phyloP scores from a whole-genome alignment of 169 alveolate species.

The Plasmodium coatneyi region DNA sequence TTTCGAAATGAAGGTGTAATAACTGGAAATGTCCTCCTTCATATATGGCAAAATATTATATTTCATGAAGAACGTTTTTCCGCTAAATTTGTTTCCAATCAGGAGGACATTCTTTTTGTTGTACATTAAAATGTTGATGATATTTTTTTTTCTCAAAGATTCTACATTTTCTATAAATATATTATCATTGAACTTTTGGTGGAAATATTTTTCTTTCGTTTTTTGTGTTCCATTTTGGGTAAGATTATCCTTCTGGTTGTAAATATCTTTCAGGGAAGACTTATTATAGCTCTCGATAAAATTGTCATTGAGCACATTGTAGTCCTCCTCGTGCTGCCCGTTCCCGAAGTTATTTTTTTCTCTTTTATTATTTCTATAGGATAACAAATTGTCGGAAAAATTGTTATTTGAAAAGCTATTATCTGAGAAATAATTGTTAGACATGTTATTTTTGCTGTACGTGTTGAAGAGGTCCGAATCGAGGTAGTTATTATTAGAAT shows the following conservation, averaged over 20 bases:
- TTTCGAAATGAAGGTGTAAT: conserved; percentile 66
- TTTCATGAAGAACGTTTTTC: conserved; percentile 75
- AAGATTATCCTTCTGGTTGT: conserved; percentile 30
- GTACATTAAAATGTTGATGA: conserved; percentile 61
- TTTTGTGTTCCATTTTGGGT: conserved; percentile 25
- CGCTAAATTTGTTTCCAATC: conserved; percentile 71
- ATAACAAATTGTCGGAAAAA: conserved; percentile 18
- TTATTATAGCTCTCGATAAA: conserved; percentile 45
- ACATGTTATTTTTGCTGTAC: conserved; percentile 38
- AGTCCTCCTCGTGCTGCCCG: neutral
- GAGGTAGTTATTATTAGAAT: conserved; percentile 25
- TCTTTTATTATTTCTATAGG: conserved; percentile 49
- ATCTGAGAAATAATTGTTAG: conserved; percentile 43
- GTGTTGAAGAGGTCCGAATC: conserved; percentile 36
- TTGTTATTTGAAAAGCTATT: conserved; percentile 52
- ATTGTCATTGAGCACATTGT: conserved; percentile 27
- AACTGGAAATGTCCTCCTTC: conserved; percentile 67
- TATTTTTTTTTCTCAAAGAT: conserved; percentile 69
- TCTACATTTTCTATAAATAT: conserved; percentile 75
- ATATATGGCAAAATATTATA: conserved; percentile 62
- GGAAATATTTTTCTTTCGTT: conserved; percentile 63
- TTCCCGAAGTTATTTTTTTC: conserved; percentile 4
- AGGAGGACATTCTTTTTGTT: conserved; percentile 66
- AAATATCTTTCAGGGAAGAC: conserved; percentile 36
- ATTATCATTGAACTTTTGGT: conserved; percentile 53